These are phyloP conservation scores for Coemansia aciculifera DNA, from an alignment of 192 early-diverging fungal genomes.

Conservation along the genomic window DNA sequence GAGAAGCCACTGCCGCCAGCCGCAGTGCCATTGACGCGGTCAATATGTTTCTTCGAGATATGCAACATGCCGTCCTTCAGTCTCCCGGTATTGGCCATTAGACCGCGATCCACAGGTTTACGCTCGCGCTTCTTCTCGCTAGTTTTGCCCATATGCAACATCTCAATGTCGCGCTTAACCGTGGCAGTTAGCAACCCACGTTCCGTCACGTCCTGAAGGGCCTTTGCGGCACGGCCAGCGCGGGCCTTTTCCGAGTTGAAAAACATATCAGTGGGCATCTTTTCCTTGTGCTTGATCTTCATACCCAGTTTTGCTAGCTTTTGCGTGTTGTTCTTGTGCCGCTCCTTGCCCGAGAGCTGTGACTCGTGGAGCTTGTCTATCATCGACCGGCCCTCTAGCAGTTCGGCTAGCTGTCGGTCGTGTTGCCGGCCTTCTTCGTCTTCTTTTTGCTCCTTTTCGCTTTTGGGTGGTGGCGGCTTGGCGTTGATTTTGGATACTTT, in stretches of 20 bases:
- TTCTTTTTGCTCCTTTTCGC: conserved; percentile 75
- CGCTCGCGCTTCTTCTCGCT: conserved; percentile 3
- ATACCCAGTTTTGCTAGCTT: conserved; percentile 42
- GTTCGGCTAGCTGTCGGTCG: conserved; percentile 37
- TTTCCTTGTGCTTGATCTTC: conserved; percentile 42
- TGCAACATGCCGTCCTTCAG: conserved; percentile 47
- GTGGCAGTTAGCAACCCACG: conserved; percentile 31
- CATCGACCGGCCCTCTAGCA: conserved; percentile 39
- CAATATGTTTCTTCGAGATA: conserved; percentile 41
- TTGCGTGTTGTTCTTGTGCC: conserved; percentile 41
- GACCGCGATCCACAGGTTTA: conserved; percentile 21
- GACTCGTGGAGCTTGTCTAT: conserved; percentile 50
- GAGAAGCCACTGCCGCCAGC: background rate
- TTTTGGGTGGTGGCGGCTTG: conserved; percentile 72
- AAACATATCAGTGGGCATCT: conserved; percentile 36
- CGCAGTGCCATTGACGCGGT: conserved; percentile 27
- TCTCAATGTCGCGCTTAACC: conserved; percentile 41
- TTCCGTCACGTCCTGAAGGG: conserved; percentile 41
- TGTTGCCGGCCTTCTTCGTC: conserved; percentile 25
- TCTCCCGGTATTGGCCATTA: conserved; percentile 23
- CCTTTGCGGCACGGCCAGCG: conserved; percentile 12
- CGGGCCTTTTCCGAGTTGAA: conserved; percentile 24
- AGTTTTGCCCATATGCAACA: conserved; percentile 27
- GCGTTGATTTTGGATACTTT: conserved; percentile 77
- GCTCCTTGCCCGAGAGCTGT: conserved; percentile 42